Percentiles rank a stretch among this genome's conserved stretches.
Conservation (phyloP, 805 yeast species). For the Suhomyces sp. region DNA sequence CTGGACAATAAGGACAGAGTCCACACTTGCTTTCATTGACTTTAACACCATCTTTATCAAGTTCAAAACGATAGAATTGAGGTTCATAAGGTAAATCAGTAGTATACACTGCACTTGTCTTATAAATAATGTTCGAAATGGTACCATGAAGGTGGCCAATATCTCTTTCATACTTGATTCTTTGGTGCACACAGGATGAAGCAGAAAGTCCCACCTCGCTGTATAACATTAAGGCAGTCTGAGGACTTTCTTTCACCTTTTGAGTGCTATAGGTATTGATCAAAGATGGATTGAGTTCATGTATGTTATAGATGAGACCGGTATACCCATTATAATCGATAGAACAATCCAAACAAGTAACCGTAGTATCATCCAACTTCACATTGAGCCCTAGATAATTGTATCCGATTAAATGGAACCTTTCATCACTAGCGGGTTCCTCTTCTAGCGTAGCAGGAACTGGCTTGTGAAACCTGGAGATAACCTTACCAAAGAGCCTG, state of each 20-base stretch:
- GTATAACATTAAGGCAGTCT: neutral
- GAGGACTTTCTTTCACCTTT: neutral
- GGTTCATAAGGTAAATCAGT: constrained; percentile 30
- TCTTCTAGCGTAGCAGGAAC: no score
- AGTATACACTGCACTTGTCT: constrained; percentile 19
- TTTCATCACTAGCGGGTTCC: no score
- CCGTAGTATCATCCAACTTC: constrained; percentile 2
- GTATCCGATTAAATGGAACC: neutral
- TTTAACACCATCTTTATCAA: constrained; percentile 18
- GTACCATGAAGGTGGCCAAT: constrained; percentile 15
- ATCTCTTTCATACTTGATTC: constrained; percentile 19
- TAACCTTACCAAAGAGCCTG: no score
- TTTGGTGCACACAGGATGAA: constrained; percentile 11
- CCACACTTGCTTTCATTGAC: constrained; percentile 31
- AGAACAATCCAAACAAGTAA: constrained; percentile 9
- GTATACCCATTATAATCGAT: constrained; percentile 9
- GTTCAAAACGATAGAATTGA: constrained; percentile 29
- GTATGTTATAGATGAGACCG: constrained; percentile 6
- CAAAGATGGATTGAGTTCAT: constrained; percentile 3
- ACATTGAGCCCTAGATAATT: constrained; percentile 1
- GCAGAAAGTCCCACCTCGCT: neutral
- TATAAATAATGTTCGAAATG: constrained; percentile 24
- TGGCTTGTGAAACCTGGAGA: no score
- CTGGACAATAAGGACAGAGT: constrained; percentile 32
- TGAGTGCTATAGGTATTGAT: constrained; percentile 3